A percentile compares a stretch with the other conserved stretches of the same genome.
Conservation (phyloP, 2,329 filamentous ascomycete species). For the Biscogniauxia marginata region DNA sequence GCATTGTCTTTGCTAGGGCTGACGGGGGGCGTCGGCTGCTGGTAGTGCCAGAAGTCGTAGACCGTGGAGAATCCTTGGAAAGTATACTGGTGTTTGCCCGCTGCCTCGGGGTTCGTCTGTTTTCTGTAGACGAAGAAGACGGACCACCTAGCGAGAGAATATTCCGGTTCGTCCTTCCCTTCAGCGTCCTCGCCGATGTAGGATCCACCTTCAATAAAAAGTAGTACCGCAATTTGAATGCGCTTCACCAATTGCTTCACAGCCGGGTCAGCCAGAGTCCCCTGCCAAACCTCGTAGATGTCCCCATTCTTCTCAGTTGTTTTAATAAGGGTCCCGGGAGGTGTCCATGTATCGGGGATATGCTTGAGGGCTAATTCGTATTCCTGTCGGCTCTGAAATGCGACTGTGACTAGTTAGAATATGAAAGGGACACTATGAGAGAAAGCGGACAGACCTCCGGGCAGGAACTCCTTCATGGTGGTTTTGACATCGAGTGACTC, state of each 20-base stretch:
- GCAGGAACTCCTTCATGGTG: constrained; percentile 64
- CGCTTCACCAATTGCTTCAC: constrained; percentile 73
- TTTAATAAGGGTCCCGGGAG: constrained; percentile 72
- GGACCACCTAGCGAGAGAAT: constrained; percentile 79
- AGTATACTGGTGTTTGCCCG: constrained; percentile 62
- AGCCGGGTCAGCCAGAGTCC: constrained; percentile 66
- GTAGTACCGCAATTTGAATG: constrained; percentile 76
- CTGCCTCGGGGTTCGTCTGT: constrained; percentile 40
- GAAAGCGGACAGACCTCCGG: constrained; percentile 52
- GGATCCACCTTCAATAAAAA: constrained; percentile 93
- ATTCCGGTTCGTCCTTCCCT: constrained; percentile 64
- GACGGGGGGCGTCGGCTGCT: constrained; percentile 44
- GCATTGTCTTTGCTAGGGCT: constrained; percentile 33
- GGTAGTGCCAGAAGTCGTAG: constrained; percentile 77
- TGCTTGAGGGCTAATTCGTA: constrained; percentile 60
- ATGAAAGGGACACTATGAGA: not conserved
- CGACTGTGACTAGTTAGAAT: constrained; percentile 47
- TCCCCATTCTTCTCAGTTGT: constrained; percentile 59
- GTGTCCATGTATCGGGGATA: constrained; percentile 53
- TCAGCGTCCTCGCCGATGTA: constrained; percentile 55
- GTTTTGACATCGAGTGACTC: constrained; percentile 68
- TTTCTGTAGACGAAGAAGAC: constrained; percentile 84
- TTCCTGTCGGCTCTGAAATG: constrained; percentile 61
- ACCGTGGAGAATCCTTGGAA: constrained; percentile 89
- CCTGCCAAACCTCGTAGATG: constrained; percentile 82